Percentiles rank a stretch among this genome's conserved stretches.
Conservation (phyloP, 768 basidiomycete species). For the Panaeolus papilionaceus region DNA sequence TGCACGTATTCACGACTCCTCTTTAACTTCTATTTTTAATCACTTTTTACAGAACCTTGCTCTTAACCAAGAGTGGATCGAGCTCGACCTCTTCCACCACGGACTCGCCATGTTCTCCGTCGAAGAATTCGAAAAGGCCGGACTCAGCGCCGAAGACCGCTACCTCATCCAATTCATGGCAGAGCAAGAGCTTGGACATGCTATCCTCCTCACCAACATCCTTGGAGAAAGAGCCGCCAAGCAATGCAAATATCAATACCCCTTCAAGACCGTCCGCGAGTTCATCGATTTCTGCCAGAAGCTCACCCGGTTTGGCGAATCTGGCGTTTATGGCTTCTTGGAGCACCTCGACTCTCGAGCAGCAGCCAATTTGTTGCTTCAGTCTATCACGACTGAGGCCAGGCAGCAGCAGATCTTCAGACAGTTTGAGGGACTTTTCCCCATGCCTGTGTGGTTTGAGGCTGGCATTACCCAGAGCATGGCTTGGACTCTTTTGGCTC, state of each 20-base stretch:
- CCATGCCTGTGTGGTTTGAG: slow-evolving; percentile 63
- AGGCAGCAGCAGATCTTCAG: slow-evolving; percentile 72
- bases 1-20: slow-evolving; percentile 19
- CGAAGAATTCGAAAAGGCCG: slow-evolving; percentile 61
- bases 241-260: slow-evolving; percentile 63
- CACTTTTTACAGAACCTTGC: slow-evolving; percentile 49
- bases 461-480: slow-evolving; percentile 65
- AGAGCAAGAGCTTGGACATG: slow-evolving; percentile 69
- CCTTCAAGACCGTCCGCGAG: slow-evolving; percentile 60
- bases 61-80: slow-evolving; percentile 70
- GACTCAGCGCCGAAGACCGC: slow-evolving; percentile 57
- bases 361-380: slow-evolving; percentile 55
- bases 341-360: slow-evolving; percentile 64
- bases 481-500: slow-evolving; percentile 66
- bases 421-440: slow-evolving; percentile 66
- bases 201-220: slow-evolving; percentile 57
- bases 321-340: slow-evolving; percentile 70
- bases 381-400: slow-evolving; percentile 66
- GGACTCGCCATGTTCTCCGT: slow-evolving; percentile 59
- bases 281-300: slow-evolving; percentile 68
- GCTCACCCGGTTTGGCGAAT: slow-evolving; percentile 61
- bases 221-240: slow-evolving; percentile 52
- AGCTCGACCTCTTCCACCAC: slow-evolving; percentile 64
- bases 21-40: neutral
- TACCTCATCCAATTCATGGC: slow-evolving; percentile 68